These are phyloP conservation scores for Vaucheria bursata DNA, from an alignment of 352 stramenopile species.

Conservation along the genomic window DNA sequence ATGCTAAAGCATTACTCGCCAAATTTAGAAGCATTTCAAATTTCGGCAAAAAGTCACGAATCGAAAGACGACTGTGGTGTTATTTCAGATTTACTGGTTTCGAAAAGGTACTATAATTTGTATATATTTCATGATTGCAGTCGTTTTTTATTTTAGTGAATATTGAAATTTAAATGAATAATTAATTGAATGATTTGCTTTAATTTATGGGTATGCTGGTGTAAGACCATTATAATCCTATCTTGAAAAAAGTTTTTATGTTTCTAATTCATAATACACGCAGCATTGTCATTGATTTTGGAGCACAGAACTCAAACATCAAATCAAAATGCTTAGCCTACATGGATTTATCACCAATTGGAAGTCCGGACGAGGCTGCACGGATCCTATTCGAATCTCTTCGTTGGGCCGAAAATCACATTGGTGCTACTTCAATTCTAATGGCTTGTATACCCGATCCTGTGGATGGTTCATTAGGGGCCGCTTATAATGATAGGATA, in stretches of 20 bases:
- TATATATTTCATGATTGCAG: too few relatives aligned
- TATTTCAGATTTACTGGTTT: neutral
- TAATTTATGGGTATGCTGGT: neutral
- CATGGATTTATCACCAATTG: conserved; percentile 27
- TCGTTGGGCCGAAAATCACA: conserved; percentile 35
- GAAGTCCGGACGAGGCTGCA: conserved; percentile 18
- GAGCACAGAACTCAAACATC: conserved; percentile 13
- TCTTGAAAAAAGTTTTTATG: neutral
- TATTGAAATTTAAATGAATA: too few relatives aligned
- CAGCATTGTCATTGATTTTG: conserved; percentile 42
- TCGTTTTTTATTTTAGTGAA: too few relatives aligned
- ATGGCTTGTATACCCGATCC: conserved; percentile 5
- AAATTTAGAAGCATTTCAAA: conserved; percentile 24
- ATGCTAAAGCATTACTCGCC: conserved; percentile 40
- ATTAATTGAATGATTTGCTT: neutral
- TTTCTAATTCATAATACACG: neutral
- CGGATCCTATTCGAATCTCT: conserved; percentile 31
- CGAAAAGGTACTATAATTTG: conserved; percentile 3
- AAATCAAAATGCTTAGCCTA: conserved; percentile 13
- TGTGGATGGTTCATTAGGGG: conserved; percentile 14
- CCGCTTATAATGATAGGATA: conserved; percentile 37
- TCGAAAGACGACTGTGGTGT: too few relatives aligned
- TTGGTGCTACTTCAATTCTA: conserved; percentile 20
- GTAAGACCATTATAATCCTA: too few relatives aligned
- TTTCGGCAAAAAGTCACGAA: neutral